Percentiles rank a stretch among this genome's conserved stretches.
phyloP scores from a whole-genome alignment of 768 basidiomycete genomes.

The Lactarius sp. region DNA sequence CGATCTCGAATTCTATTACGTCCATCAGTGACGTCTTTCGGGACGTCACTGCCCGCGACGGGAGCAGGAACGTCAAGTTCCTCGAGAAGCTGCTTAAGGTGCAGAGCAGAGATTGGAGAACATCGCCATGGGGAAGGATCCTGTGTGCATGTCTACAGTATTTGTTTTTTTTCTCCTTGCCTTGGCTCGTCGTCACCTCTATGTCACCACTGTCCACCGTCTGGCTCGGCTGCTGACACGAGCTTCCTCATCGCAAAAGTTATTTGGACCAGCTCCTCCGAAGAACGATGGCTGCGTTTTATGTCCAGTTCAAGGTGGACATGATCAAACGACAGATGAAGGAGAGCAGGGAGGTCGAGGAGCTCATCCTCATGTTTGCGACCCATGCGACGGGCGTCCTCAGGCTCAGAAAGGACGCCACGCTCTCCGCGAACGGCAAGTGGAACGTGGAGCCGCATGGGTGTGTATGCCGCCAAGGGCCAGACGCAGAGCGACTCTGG shows the following conservation, averaged over 20 bases:
- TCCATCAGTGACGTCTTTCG: slow-evolving; percentile 76
- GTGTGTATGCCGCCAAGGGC: slow-evolving; percentile 70
- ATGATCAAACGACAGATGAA: slow-evolving; percentile 86
- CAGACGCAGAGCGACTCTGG: slow-evolving; percentile 57
- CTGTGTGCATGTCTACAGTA: slow-evolving; percentile 64
- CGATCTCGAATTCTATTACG: slow-evolving; percentile 51
- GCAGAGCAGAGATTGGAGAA: slow-evolving; percentile 79
- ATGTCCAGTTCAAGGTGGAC: slow-evolving; percentile 82
- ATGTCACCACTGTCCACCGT: no score
- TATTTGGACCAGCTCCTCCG: slow-evolving; percentile 89
- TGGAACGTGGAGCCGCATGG: slow-evolving; percentile 93
- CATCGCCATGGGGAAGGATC: slow-evolving; percentile 87
- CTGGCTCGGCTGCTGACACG: neutral
- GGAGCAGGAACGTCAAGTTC: slow-evolving; percentile 83
- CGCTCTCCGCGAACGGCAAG: slow-evolving; percentile 65
- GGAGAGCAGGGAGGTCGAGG: slow-evolving; percentile 95
- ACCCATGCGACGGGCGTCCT: slow-evolving; percentile 83
- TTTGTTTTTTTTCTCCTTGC: neutral
- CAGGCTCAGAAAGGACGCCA: slow-evolving; percentile 69
- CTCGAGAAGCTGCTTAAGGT: slow-evolving; percentile 92
- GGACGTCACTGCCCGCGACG: slow-evolving; percentile 55
- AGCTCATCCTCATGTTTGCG: slow-evolving; percentile 94
- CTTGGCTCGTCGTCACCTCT: neutral
- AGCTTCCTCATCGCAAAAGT: slow-evolving; percentile 36
- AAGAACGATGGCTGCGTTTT: slow-evolving; percentile 88